Base-by-base conservation (phyloP, 805 yeast species). In the Cyberlindnera mississippiensis region DNA sequence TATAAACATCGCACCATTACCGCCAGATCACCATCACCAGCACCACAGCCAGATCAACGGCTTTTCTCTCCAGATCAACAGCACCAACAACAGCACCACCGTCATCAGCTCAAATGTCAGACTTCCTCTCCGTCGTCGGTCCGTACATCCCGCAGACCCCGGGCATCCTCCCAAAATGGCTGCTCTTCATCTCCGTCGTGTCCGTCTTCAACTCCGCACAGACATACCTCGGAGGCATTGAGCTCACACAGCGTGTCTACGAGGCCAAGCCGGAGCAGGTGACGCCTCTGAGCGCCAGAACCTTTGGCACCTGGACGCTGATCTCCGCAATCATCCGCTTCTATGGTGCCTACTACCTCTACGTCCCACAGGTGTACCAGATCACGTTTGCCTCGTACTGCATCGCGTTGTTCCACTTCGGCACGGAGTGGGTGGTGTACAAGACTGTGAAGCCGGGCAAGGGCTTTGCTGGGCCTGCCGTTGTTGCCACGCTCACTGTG, bases 221-320 rank as follows among this genome's bases (percentile, higher is more conserved):
- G 66, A 81, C 93, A 12, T 93, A 90, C 64, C 62, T 77, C 35
- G 77, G 87, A 27, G 93, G 89, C 34, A 71, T 84, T 22, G 70
- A 73, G 22, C 72, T 93, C 40, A 85, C 96, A 3, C 78, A 84
- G 52, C 73, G 80, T 50, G 97, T 93, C 7, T 93, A 93, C 60
- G 82, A 75, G 27, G 71, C 64, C 38, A 64, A 74, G 35, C 88
- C 90, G 13, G 50, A 59, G 6, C 76, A 84, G 60, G 83, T 82
- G 19, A 76, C 80, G 1, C 62, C 67, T 12, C 70, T 93, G 51
- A 80, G 93, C 53, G 96, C 96, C n/a, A 77, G 99, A 56, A 91
- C 99, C 0, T 93, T 93, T 62, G 99, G 99, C 27, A 93, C 99
- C 1, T 93, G 99, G 99, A 93, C 99, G 0, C 69, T 90, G 30